Evolutionary conservation across 805 yeast genomes (phyloP).

Genomic region (Yarrowia bubula): DNA sequence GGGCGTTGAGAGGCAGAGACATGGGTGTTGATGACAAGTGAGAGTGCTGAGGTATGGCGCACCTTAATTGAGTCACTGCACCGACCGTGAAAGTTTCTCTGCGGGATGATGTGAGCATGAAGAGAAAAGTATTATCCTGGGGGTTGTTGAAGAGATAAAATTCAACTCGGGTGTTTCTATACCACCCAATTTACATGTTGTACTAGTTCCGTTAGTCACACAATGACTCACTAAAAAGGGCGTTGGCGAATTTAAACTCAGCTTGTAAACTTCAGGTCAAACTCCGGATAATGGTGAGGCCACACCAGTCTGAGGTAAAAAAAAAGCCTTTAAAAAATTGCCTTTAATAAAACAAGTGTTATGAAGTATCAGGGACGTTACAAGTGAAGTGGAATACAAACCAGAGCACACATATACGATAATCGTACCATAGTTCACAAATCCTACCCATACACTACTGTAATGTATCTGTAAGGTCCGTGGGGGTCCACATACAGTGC

Average conservation of each 20-base stretch:
- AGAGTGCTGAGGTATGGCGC: constrained; percentile 5
- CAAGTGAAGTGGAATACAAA: too few relatives aligned
- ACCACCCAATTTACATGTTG: background rate
- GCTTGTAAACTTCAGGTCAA: background rate
- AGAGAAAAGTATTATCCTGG: background rate
- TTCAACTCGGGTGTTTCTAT: background rate
- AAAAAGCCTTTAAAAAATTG: background rate
- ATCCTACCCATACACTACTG: too few relatives aligned
- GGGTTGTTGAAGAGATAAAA: too few relatives aligned
- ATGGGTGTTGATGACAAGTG: constrained; percentile 4
- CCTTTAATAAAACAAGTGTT: background rate
- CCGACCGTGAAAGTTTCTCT: constrained; percentile 11
- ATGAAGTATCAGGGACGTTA: background rate
- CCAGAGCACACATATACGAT: background rate
- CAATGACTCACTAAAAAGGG: constrained; percentile 12
- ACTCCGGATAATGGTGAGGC: background rate
- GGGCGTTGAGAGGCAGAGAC: constrained; percentile 47
- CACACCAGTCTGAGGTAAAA: constrained; percentile 1
- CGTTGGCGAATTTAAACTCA: background rate
- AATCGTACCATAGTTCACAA: too few relatives aligned
- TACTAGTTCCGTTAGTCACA: constrained; percentile 5
- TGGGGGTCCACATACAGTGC: background rate
- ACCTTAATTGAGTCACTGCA: constrained; percentile 23
- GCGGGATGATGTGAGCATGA: constrained; percentile 4
- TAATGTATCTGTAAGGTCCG: constrained; percentile 14